Conservation (phyloP, 2,329 filamentous ascomycete genomes). For the Aureobasidium uvarum region DNA sequence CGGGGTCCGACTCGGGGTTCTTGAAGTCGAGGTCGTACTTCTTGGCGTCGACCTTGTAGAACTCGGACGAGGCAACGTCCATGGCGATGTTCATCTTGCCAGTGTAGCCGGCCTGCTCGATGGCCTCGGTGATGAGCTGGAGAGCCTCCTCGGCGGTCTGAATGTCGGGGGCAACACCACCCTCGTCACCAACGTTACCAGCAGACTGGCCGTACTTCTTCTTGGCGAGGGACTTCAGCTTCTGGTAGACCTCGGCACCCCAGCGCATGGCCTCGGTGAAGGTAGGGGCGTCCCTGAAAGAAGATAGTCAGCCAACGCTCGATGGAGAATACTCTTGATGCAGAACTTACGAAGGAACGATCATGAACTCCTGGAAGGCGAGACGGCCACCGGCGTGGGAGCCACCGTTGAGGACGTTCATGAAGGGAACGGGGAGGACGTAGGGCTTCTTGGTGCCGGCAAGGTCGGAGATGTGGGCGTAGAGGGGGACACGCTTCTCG, state of each 20-base stretch:
- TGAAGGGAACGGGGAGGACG: conserved; percentile 58
- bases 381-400: conserved; percentile 95
- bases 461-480: conserved; percentile 57
- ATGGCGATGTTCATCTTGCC: conserved; percentile 98
- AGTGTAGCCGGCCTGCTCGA: conserved; percentile 92
- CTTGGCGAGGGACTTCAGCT: conserved; percentile 95
- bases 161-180: conserved; percentile 98
- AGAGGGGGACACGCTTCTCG: conserved; percentile 56
- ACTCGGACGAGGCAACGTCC: conserved; percentile 98
- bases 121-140: conserved; percentile 90
- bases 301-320: conserved; percentile 29
- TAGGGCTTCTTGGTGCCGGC: conserved; percentile 55
- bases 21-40: conserved; percentile 99
- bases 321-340: not conserved
- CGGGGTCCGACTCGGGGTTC: conserved; percentile 94
- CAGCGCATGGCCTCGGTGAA: conserved; percentile 97
- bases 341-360: conserved; percentile 48
- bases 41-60: conserved; percentile 95
- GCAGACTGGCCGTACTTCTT: conserved; percentile 99
- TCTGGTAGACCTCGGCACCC: conserved; percentile 97
- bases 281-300: conserved; percentile 68
- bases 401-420: conserved; percentile 64
- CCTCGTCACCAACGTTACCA: conserved; percentile 98
- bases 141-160: conserved; percentile 96
- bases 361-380: conserved; percentile 60